These are phyloP conservation scores for Ophiocordyceps sinensis DNA, from an alignment of 2,329 filamentous ascomycete species.

Conservation along the genomic window DNA sequence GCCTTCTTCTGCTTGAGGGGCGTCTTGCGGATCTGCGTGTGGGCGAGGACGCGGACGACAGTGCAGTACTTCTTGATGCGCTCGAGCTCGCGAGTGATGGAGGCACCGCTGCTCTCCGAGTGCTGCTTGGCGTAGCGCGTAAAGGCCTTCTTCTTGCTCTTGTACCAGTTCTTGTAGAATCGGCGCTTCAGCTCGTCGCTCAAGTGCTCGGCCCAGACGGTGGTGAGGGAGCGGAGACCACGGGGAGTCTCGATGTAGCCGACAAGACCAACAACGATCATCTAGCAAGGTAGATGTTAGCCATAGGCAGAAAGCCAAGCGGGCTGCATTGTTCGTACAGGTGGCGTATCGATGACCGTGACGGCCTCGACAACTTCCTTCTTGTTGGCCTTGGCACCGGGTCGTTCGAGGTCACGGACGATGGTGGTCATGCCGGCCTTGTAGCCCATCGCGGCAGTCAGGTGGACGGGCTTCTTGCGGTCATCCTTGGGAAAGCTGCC, in stretches of 20 bases:
- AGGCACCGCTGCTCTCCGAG: constrained; percentile 80
- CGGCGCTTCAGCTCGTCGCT: constrained; percentile 97
- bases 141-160: constrained; percentile 99
- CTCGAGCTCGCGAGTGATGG: constrained; percentile 94
- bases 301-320: constrained; percentile 61
- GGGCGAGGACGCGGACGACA: constrained; percentile 95
- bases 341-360: constrained; percentile 81
- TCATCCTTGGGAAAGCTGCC: constrained; percentile 98
- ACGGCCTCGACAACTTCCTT: constrained; percentile 89
- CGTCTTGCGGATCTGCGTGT: constrained; percentile 98
- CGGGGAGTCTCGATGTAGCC: constrained; percentile 99
- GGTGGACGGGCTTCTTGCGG: constrained; percentile 97
- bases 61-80: constrained; percentile 99
- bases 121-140: constrained; percentile 99
- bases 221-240: constrained; percentile 97
- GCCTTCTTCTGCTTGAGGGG: constrained; percentile 99
- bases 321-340: constrained; percentile 81
- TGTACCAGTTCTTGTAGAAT: constrained; percentile 99
- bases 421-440: constrained; percentile 99
- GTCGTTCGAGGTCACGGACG: constrained; percentile 97
- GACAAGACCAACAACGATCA: constrained; percentile 99
- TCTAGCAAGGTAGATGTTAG: constrained; percentile 60
- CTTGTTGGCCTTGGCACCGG: constrained; percentile 99
- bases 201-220: constrained; percentile 98
- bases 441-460: constrained; percentile 97